Evolutionary conservation across 2,329 filamentous ascomycete genomes (phyloP).

Genomic region (Colletotrichum horii): DNA sequence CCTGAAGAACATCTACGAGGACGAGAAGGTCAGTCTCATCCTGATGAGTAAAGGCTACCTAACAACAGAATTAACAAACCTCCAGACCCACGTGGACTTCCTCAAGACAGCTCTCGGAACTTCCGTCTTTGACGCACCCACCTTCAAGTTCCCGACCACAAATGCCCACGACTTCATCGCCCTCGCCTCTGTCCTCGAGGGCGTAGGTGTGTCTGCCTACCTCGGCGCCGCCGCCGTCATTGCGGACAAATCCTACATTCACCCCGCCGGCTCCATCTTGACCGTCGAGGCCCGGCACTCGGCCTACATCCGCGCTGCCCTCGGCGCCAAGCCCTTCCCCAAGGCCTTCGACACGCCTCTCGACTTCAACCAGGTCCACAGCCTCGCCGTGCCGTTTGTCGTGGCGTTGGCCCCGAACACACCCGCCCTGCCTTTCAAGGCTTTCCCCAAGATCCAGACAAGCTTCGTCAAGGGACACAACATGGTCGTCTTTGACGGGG

Average conservation of each 20-base stretch:
- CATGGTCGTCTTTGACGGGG: constrained; percentile 28
- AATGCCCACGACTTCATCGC: constrained; percentile 62
- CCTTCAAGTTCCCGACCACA: constrained; percentile 60
- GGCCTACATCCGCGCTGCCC: constrained; percentile 60
- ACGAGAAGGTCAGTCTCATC: constrained; percentile 47
- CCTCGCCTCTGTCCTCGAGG: constrained; percentile 68
- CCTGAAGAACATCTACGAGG: constrained; percentile 58
- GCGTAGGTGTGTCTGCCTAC: constrained; percentile 69
- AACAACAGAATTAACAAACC: neutral
- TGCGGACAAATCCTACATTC: constrained; percentile 62
- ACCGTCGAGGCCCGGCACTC: constrained; percentile 70
- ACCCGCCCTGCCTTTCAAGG: constrained; percentile 61
- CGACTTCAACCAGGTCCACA: constrained; percentile 63
- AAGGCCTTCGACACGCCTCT: constrained; percentile 67
- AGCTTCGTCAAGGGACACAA: constrained; percentile 27
- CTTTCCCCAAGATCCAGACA: constrained; percentile 56
- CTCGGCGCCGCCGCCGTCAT: constrained; percentile 66
- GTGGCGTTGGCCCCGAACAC: constrained; percentile 60
- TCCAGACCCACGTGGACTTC: constrained; percentile 59
- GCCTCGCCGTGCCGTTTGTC: constrained; percentile 69
- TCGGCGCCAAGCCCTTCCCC: constrained; percentile 57
- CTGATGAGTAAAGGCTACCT: neutral
- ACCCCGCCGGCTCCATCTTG: constrained; percentile 66
- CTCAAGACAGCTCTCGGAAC: constrained; percentile 53
- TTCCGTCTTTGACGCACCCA: constrained; percentile 44